These are phyloP conservation scores for Geotrichum europaeum DNA, from an alignment of 1,139 yeast species.

Conservation along the genomic window DNA sequence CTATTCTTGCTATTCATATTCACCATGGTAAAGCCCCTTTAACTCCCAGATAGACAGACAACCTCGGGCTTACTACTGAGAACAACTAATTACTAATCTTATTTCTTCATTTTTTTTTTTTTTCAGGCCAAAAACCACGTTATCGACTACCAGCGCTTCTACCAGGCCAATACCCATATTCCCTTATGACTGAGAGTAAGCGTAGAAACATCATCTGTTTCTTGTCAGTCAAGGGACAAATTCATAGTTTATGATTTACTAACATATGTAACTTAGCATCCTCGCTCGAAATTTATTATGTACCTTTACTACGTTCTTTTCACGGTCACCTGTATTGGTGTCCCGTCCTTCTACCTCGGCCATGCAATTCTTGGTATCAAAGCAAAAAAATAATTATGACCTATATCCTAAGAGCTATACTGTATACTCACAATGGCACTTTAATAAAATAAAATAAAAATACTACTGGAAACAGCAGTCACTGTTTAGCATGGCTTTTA, in stretches of 20 bases:
- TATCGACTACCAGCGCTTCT: conserved; percentile 36
- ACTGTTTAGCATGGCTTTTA: neutral
- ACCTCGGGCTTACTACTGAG: no score
- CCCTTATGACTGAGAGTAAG: conserved; percentile 37
- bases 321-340: conserved; percentile 58
- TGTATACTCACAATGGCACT: neutral
- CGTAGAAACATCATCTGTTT: neutral
- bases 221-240: neutral
- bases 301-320: conserved; percentile 89
- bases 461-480: neutral
- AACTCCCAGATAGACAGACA: no score
- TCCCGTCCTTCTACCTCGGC: conserved; percentile 69
- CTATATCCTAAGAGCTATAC: neutral
- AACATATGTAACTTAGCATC: conserved; percentile 23
- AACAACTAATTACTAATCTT: no score
- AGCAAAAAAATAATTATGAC: conserved; percentile 4
- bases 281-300: conserved; percentile 70
- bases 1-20: no score
- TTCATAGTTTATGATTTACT: neutral
- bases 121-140: conserved; percentile 28
- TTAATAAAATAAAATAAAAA: neutral
- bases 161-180: conserved; percentile 34
- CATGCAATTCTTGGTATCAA: conserved; percentile 47
- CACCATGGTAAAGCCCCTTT: no score
- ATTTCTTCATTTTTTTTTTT: neutral